Conservation (phyloP, 2,329 filamentous ascomycete species). For the Magnaporthiopsis rhizophila region DNA sequence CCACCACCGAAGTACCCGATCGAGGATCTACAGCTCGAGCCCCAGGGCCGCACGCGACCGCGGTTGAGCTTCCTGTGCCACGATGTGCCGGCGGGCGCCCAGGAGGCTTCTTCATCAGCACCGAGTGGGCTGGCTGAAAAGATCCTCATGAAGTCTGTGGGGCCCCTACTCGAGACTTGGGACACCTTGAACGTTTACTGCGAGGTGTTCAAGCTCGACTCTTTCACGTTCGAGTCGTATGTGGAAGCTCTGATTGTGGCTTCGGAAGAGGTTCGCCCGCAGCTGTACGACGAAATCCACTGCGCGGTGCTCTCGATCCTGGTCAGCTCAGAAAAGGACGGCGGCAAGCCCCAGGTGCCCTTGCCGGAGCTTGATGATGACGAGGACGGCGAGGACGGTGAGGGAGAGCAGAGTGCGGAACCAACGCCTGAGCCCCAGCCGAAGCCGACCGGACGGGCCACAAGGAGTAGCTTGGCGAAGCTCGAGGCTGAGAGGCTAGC, state of each 20-base stretch:
- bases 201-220: constrained; percentile 87
- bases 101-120: constrained; percentile 26
- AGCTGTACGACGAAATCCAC: constrained; percentile 84
- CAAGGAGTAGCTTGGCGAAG: constrained; percentile 78
- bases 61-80: constrained; percentile 68
- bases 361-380: constrained; percentile 69
- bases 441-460: constrained; percentile 61
- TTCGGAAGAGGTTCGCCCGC: constrained; percentile 65
- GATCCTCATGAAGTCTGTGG: constrained; percentile 78
- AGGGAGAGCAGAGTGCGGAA: constrained; percentile 46
- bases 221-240: constrained; percentile 96
- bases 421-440: constrained; percentile 62
- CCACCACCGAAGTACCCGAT: constrained; percentile 89
- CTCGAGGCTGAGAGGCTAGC: constrained; percentile 64
- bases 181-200: constrained; percentile 98
- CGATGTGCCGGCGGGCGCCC: constrained; percentile 46
- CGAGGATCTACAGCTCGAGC: constrained; percentile 79
- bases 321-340: constrained; percentile 65
- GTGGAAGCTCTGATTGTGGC: constrained; percentile 77
- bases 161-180: constrained; percentile 82
- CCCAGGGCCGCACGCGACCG: constrained; percentile 61
- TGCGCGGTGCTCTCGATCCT: constrained; percentile 85
- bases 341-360: constrained; percentile 70
- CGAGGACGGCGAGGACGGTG: constrained; percentile 53
- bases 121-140: constrained; percentile 38